phyloP scores from a whole-genome alignment of 306 rosid species.

The Astragalus membranaceus region DNA sequence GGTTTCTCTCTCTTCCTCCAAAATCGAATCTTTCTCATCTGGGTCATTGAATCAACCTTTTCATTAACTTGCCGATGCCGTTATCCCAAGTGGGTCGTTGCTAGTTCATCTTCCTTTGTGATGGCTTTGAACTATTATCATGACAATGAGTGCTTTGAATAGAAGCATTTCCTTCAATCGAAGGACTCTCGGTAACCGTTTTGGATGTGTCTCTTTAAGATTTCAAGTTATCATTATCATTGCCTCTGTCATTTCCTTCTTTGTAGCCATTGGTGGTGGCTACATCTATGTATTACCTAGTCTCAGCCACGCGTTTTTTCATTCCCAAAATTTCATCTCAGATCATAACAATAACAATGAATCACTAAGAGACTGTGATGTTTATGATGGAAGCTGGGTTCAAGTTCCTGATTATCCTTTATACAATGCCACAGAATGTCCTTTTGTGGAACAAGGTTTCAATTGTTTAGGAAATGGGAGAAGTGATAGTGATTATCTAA shows the following conservation, averaged over 20 bases:
- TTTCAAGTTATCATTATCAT: constrained; percentile 44
- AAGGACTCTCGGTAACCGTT: constrained; percentile 33
- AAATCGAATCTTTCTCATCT: constrained; percentile 33
- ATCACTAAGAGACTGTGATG: constrained; percentile 42
- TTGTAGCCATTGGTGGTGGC: constrained; percentile 50
- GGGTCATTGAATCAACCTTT: constrained; percentile 2
- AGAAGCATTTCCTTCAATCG: constrained; percentile 40
- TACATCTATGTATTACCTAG: constrained; percentile 58
- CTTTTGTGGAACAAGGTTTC: constrained; percentile 73
- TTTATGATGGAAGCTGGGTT: constrained; percentile 65
- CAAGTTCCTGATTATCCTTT: constrained; percentile 39
- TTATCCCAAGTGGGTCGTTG: not conserved
- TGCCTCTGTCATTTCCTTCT: constrained; percentile 50
- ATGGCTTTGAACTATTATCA: constrained; percentile 24
- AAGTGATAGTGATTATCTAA: constrained; percentile 53
- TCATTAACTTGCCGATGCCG: not conserved
- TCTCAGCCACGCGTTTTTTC: constrained; percentile 40
- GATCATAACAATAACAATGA: constrained; percentile 6
- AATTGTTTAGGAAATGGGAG: constrained; percentile 75
- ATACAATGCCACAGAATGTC: constrained; percentile 79
- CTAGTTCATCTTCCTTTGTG: constrained; percentile 10
- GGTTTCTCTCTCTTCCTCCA: constrained; percentile 17
- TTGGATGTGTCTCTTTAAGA: constrained; percentile 46
- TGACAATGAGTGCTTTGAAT: constrained; percentile 37
- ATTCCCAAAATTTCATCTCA: constrained; percentile 18